Base-by-base conservation (phyloP, 2,329 filamentous ascomycete genomes). In the Claviceps maximensis region DNA sequence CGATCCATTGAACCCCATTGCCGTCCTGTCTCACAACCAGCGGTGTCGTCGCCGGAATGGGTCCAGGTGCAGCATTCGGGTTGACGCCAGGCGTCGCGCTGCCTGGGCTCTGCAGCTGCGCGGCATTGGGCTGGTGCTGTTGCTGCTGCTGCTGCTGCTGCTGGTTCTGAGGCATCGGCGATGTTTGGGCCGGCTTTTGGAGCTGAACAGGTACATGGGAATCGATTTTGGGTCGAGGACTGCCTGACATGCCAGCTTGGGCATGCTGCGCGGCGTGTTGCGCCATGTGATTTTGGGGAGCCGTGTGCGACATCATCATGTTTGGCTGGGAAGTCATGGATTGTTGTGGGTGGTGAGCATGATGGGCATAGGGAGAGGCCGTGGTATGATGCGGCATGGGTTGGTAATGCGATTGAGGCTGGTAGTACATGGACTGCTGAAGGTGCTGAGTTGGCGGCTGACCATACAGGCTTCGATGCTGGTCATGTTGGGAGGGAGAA, bases 1-100 rank as follows among this genome's bases (percentile, higher is more conserved):
- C 89, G 63, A 97, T 97, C 93, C 93, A 97, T 69, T 97, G 93
- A 7, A 97, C 91, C 9, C 93, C 93, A 60, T 95, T 97, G 64
- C 88, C 86, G 62, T 97, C 93, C 69, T 97, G 91, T 59, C 90
- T 78, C 25, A 97, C 91, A 9, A 97, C 90, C 9, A 96, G 75
- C 0, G 93, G 93, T 0, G 93, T 97, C 2, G 93, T 98, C 0
- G 93, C 93, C 13, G 93, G 93, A 61, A 98, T 98, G 0, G 93
- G 93, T 2, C 93, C 93, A 7, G 93, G 93, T 1, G 93, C 93
- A 38, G 91, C 89, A 63, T 90, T 95, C 12, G 89, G 84, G 66
- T 93, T 95, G 33, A 89, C 79, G 23, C 81, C 84, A 5, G 67
- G 61, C 5, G 63, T 61, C 7, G 62, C 59, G 50, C 64, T 67